Base-by-base conservation (phyloP, 768 basidiomycete genomes). In the Lactarius deliciosus region DNA sequence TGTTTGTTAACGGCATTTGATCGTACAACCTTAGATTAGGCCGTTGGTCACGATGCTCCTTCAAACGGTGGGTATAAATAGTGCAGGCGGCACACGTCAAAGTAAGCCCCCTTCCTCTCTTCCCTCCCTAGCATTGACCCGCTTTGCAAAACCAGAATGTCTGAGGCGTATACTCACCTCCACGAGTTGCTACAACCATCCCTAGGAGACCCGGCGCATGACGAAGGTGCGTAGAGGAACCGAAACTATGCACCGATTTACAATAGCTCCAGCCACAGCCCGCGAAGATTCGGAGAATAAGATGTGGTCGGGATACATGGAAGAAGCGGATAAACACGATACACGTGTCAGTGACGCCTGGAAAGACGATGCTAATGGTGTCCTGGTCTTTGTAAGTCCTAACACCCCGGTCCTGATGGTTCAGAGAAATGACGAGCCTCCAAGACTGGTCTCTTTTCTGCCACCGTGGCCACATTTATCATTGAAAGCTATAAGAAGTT, bases 391-490 rank as follows among this genome's bases (percentile, higher is more conserved):
- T 62, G 69, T 70, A 55, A 57, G 69, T 69, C 16, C 22, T n/a
- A 22, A 16, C 16, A 25, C 32, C 10, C 28, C 30, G 34, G 28
- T 32, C 4, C n/a, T 13, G 25, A 30, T 30, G 11, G n/a, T 16
- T 50, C 4, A n/a, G 43, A 34, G 8, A 38, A n/a, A 3, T 55
- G 28, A 34, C 15, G 3, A 9, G 8, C 3, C 32, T 16, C 9
- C 9, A 30, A 74, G 73, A 66, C 73, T 1, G 73, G 68, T 36
- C 55, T 74, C 0, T 72, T 74, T 61, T 72, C 73, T 8, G 63
- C 64, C 2, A 67, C 65, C 9, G 63, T 70, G 2, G 69, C 71
- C 0, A 53, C 66, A 20, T 70, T 72, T 45, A 47, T 72, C 41
- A 40, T 73, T 22, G 64, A 68, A 43, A 69, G 73, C 28, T 71